Base-by-base conservation (phyloP, 2,329 filamentous ascomycete genomes). In the Venturia aucupariae region DNA sequence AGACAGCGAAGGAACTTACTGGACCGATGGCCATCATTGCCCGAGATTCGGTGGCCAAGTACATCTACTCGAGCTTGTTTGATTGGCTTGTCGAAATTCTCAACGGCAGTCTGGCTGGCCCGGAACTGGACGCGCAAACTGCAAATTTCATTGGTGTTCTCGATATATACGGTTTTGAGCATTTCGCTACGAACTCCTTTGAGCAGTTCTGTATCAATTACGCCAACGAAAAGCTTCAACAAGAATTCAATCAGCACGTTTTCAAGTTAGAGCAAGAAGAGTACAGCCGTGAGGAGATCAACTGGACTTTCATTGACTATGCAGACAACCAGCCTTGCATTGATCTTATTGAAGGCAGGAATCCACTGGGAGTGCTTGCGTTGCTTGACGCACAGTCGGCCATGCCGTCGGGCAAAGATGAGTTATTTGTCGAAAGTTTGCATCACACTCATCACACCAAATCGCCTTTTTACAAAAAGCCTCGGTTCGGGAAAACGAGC, bases 121-220 rank as follows among this genome's bases (percentile, higher is more conserved):
- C 93, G 68, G 90, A 97, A 44, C 76, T 97, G 62, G 46, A 51
- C 35, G 86, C 83, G 70, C 86, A 90, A 48, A 91, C 96, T 65
- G 84, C 81, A 64, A 93, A 90, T 1, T 99, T 99, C 76, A 99
- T 99, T 71, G 94, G 94, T 76, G 94, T 99, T 60, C 84, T 99
- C 68, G 94, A 99, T 90, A 99, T 99, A 70, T 97, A 97, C 77
- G 93, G 93, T 68, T 99, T 99, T 73, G 94, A 99, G 76, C 94
- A 97, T 78, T 99, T 99, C 73, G 93, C 94, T 67, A 97, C 97
- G 82, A 99, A 99, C 80, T 99, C 94, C 0, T 99, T 99, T 72
- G 94, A 99, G 76, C 94, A 99, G 76, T 99, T 99, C 78, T 99
- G 94, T 79, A 99, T 99, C 84, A 99, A 99, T 78, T 99, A 99